Percentiles rank a stretch among this genome's conserved stretches.
Conservation (phyloP, 164 flowering plant species). For the grape (Vitis vinifera) region ASM3070453v1 NC_081811.1:2110501-2111000, state of each 20-base stretch:
- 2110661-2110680: background rate
- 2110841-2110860: background rate
- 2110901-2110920: background rate
- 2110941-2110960: background rate
- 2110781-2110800: background rate
- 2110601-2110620: background rate
- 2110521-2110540: background rate
- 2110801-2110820: background rate
- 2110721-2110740: background rate
- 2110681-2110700: background rate
- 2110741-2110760: background rate
- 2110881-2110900: background rate
- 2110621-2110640: background rate
- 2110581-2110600: background rate
- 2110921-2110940: background rate
- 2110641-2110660: too few species aligned
- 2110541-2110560: background rate
- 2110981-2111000: background rate
- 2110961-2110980: background rate
- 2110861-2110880: too few species aligned
- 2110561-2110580: background rate
- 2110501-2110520: background rate
- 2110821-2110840: background rate
- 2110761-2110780: background rate
- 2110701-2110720: background rate